Conservation (phyloP, 2,329 filamentous ascomycete species). For the Magnaporthiopsis rhizophila region DNA sequence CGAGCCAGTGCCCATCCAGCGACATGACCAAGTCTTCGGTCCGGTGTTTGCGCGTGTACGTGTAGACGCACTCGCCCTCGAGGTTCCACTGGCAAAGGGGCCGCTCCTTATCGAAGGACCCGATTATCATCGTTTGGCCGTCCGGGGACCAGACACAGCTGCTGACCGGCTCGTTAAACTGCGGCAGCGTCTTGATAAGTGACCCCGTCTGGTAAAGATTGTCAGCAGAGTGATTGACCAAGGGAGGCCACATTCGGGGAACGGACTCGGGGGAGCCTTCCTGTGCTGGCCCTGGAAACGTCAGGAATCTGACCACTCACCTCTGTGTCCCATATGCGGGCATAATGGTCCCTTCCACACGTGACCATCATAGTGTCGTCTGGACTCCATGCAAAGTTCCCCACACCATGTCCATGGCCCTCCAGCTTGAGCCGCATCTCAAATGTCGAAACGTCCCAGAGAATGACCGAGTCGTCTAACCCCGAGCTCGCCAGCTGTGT, state of each 20-base stretch:
- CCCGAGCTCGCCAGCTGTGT: slow-evolving; percentile 75
- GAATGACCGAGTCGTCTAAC: slow-evolving; percentile 62
- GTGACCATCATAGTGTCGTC: slow-evolving; percentile 81
- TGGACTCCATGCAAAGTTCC: slow-evolving; percentile 83
- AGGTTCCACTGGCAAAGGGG: slow-evolving; percentile 66
- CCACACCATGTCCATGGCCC: slow-evolving; percentile 63
- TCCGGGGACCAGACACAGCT: slow-evolving; percentile 85
- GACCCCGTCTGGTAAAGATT: slow-evolving; percentile 45
- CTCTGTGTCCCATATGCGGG: slow-evolving; percentile 65
- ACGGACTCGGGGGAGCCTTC: not conserved
- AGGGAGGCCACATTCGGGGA: not conserved
- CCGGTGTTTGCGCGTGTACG: slow-evolving; percentile 64
- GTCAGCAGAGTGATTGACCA: not conserved
- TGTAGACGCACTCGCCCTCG: slow-evolving; percentile 51
- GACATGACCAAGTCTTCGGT: slow-evolving; percentile 83
- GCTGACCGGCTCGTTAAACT: slow-evolving; percentile 78
- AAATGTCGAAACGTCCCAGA: slow-evolving; percentile 74
- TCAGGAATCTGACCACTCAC: slow-evolving; percentile 35
- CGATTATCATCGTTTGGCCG: slow-evolving; percentile 69
- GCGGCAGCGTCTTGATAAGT: slow-evolving; percentile 54
- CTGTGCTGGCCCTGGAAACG: not conserved
- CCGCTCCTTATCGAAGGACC: slow-evolving; percentile 59
- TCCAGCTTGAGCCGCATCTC: slow-evolving; percentile 52
- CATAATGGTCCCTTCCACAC: slow-evolving; percentile 67
- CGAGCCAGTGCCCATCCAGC: slow-evolving; percentile 68